These are phyloP conservation scores for Pseudogymnoascus sp. DNA, from an alignment of 2,329 filamentous ascomycete species.

Conservation along the genomic window DNA sequence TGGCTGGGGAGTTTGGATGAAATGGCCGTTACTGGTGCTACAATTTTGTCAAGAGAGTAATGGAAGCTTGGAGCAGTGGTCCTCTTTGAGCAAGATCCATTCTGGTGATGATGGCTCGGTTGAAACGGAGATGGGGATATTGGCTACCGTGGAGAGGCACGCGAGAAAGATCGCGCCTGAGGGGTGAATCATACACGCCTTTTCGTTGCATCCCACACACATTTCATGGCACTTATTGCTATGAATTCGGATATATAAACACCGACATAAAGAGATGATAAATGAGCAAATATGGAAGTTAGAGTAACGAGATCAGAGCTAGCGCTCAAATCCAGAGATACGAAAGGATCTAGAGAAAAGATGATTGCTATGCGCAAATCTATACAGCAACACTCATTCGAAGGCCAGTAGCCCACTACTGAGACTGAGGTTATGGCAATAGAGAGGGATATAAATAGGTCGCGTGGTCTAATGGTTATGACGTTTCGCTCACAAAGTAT, in stretches of 20 bases:
- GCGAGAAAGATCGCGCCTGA: not conserved
- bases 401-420: not conserved
- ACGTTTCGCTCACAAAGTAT: constrained; percentile 5
- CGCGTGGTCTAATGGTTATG: not conserved
- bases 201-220: not conserved
- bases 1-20: constrained; percentile 15
- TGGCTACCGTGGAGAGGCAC: not conserved
- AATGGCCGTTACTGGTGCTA: constrained; percentile 13
- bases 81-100: not conserved
- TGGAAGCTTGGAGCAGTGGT: not conserved
- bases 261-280: not conserved
- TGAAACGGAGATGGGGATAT: not conserved
- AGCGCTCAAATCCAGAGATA: not conserved
- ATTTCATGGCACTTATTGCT: not conserved
- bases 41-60: not conserved
- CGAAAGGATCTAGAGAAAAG: not conserved
- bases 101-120: not conserved
- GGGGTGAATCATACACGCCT: not conserved
- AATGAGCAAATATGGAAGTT: not conserved
- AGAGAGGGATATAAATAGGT: not conserved
- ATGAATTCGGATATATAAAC: not conserved
- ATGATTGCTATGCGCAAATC: not conserved
- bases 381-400: not conserved
- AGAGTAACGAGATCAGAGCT: not conserved
- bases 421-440: not conserved